Evolutionary conservation across 257 asterid genomes (phyloP), one percentile per base, ranked within the genome.

Genomic region (Solanum piurae): DNA sequence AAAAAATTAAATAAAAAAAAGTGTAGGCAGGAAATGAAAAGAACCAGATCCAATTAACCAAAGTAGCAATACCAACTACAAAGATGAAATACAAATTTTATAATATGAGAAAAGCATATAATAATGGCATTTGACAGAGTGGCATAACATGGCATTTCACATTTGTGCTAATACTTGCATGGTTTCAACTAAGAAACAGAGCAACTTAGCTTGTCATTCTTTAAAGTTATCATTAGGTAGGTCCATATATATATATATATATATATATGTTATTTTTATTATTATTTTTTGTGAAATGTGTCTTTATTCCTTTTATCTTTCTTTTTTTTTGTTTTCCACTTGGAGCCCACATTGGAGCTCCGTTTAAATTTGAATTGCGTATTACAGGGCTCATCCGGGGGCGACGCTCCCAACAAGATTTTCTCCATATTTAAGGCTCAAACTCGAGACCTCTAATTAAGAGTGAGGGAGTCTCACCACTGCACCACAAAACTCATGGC

Each of bases 121-220:
- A 73, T 84, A 71, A 72, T 83, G 84, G 87, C 38, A 88, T 75
- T 91, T 52, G 86, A 91, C 93, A 92, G 88, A 68, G 88, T 88
- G 91, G 91, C 93, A 88, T 83, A 88, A 89, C 91, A 83, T 91
- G 94, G 89, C 77, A 33, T 77, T 76, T 68, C 58, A 77, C 52
- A 66, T 58, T 27, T 1, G 38, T 29, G 79, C 31, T 68, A 38
- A 85, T 25, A 83, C 86, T 73, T 52, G 72, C 23, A 68, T 58
- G 84, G 82, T 86, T 83, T 88, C 88, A 16, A 58, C 64, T 69
- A 83, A 49, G 21, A 84, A 27, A 37, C 80, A n/a, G 21, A 68
- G 21, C 31, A 66, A 38, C 66, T 85, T 85, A 37, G 66, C 12
- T 84, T 60, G 76, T 64, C 3, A 38, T 84, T 13, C 20, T 8